Conservation (phyloP, 257 asterid species). For the Forsythia viridissima region DNA sequence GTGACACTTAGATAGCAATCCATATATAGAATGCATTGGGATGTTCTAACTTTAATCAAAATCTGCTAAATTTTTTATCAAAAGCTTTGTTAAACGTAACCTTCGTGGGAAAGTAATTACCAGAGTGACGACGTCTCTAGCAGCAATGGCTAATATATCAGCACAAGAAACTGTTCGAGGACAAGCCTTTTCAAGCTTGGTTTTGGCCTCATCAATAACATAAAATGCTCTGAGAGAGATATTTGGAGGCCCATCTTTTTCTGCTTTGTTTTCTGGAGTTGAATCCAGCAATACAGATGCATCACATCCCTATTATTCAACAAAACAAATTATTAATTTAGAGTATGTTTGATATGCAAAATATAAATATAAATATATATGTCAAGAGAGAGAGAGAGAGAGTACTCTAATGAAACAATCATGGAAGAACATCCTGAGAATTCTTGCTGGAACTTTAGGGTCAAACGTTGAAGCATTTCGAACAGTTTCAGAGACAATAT, state of each 20-base stretch:
- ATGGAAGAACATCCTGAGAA: conserved; percentile 82
- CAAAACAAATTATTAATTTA: neutral
- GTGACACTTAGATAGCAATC: too few relatives aligned
- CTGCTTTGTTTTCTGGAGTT: conserved; percentile 63
- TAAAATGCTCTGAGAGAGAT: conserved; percentile 63
- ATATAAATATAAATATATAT: too few relatives aligned
- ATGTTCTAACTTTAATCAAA: too few relatives aligned
- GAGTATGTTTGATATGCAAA: neutral
- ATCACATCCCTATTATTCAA: conserved; percentile 67
- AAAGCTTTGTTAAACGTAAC: too few relatives aligned
- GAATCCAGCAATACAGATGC: conserved; percentile 79
- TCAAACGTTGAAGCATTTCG: conserved; percentile 47
- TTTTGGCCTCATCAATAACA: conserved; percentile 69
- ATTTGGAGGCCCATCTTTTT: conserved; percentile 81
- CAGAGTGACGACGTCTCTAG: conserved; percentile 64
- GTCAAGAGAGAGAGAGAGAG: conserved; percentile 14
- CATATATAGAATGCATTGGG: too few relatives aligned
- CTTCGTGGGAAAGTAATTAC: conserved; percentile 29
- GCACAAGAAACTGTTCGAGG: conserved; percentile 80
- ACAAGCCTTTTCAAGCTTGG: conserved; percentile 60
- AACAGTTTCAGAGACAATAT: conserved; percentile 47
- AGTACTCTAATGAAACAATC: conserved; percentile 75
- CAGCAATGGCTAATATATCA: conserved; percentile 67
- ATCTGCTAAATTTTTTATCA: neutral
- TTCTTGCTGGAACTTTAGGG: conserved; percentile 66